Conservation (phyloP, 495 filamentous ascomycete species). For the Letharia lupina region DNA sequence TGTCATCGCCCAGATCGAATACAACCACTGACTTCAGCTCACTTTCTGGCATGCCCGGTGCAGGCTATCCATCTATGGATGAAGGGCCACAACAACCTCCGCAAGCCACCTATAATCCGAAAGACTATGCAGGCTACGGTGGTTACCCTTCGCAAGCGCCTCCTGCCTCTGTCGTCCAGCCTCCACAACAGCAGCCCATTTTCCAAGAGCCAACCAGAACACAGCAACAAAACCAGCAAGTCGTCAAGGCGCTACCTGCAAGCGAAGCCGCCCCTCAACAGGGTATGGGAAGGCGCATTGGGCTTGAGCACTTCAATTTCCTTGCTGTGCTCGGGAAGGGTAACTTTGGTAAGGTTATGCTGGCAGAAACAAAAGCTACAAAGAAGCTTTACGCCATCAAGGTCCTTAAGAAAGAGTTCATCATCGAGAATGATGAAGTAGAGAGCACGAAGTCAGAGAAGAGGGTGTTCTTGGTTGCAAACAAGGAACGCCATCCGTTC, state of each 20-base stretch:
- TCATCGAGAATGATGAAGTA: conserved; percentile 99
- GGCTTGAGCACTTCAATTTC: conserved; percentile 98
- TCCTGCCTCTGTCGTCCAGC: conserved; percentile 28
- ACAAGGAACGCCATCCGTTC: conserved; percentile 97
- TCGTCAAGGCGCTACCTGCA: conserved; percentile 26
- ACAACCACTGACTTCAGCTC: conserved; percentile 34
- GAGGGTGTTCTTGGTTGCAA: conserved; percentile 91
- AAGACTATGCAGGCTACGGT: conserved; percentile 58
- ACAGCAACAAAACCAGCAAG: conserved; percentile 26
- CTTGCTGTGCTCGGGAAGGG: conserved; percentile 96
- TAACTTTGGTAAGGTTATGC: conserved; percentile 99
- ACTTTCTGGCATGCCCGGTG: conserved; percentile 32
- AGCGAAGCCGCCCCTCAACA: conserved; percentile 50
- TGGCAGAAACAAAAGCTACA: conserved; percentile 88
- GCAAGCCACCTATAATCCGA: conserved; percentile 63
- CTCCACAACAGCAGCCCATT: conserved; percentile 26
- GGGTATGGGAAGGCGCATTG: conserved; percentile 70
- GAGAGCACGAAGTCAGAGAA: conserved; percentile 98
- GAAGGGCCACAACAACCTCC: conserved; percentile 39
- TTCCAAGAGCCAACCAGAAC: conserved; percentile 36
- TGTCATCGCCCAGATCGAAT: conserved; percentile 23
- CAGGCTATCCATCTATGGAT: conserved; percentile 28
- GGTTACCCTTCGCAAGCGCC: conserved; percentile 34
- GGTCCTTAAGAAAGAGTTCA: conserved; percentile 99
- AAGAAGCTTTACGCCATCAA: conserved; percentile 97